These are phyloP conservation scores for Capsicum rhomboideum DNA, from an alignment of 257 asterid species.

Conservation along the genomic window DNA sequence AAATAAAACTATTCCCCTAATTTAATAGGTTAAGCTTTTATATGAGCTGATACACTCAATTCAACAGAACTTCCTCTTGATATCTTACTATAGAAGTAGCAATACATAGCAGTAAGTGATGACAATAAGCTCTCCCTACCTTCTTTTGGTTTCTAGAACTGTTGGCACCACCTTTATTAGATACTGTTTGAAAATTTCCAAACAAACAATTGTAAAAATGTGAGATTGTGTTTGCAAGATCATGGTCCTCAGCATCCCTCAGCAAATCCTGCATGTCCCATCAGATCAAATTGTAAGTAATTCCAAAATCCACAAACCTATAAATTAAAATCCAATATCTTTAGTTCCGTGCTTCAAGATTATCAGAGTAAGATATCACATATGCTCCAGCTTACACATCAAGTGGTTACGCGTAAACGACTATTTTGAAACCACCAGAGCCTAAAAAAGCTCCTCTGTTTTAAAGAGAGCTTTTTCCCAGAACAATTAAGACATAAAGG, in stretches of 20 bases:
- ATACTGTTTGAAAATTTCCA: constrained; percentile 40
- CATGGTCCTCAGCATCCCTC: constrained; percentile 85
- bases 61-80: background rate
- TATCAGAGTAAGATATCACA: background rate
- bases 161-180: constrained; percentile 40
- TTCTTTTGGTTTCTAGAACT: constrained; percentile 54
- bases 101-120: background rate
- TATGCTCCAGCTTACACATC: background rate
- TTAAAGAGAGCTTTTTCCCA: background rate
- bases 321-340: background rate
- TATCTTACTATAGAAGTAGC: background rate
- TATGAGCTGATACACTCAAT: background rate
- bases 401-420: background rate
- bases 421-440: background rate
- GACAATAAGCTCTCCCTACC: constrained; percentile 18
- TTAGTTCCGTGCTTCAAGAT: background rate
- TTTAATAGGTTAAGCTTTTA: background rate
- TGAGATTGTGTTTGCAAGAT: constrained; percentile 63
- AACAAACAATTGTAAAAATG: constrained; percentile 73
- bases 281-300: background rate
- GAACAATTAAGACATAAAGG: background rate
- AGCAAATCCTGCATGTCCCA: constrained; percentile 53
- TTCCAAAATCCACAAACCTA: background rate
- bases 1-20: background rate
- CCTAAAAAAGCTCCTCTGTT: background rate